Percentiles rank a stretch among this genome's conserved stretches.
Conservation (phyloP, 2,329 filamentous ascomycete species). For the Alternaria arbusti region DNA sequence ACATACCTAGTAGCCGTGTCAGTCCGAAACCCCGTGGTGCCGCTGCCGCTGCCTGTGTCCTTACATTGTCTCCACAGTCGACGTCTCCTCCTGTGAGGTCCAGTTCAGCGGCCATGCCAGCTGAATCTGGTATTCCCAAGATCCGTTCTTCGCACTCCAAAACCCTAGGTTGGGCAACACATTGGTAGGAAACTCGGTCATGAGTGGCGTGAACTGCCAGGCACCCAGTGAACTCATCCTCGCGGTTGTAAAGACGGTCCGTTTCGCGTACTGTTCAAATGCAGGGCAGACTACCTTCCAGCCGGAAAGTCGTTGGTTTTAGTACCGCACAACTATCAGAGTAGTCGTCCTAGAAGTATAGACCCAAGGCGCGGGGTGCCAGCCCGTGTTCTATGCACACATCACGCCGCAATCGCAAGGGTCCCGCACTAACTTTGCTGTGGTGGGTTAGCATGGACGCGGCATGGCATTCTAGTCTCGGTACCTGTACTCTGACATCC, state of each 20-base stretch:
- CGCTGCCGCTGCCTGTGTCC: not conserved
- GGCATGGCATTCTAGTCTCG: conserved; percentile 12
- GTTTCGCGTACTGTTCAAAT: not conserved
- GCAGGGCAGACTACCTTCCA: not conserved
- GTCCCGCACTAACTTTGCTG: conserved; percentile 2
- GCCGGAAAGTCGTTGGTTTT: conserved; percentile 1
- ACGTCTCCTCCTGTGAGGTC: conserved; percentile 30
- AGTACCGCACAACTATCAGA: not conserved
- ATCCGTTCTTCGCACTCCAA: conserved; percentile 41
- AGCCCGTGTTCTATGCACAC: conserved; percentile 7
- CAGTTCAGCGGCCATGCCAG: conserved; percentile 43
- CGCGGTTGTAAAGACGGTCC: not conserved
- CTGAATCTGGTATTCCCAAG: conserved; percentile 45
- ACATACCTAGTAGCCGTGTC: conserved; percentile 34
- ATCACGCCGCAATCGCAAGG: conserved; percentile 8
- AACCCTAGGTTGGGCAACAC: conserved; percentile 38
- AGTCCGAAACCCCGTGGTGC: not conserved
- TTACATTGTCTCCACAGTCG: conserved; percentile 42
- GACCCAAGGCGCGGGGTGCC: conserved; percentile 8
- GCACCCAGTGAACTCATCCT: conserved; percentile 29
- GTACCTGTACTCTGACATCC: conserved; percentile 11
- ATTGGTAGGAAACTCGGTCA: conserved; percentile 28
- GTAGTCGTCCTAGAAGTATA: not conserved
- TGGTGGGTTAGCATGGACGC: conserved; percentile 10
- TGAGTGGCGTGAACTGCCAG: conserved; percentile 38